Evolutionary conservation across 345 rosid genomes (phyloP).

Genomic region (Heritiera fomes): DNA sequence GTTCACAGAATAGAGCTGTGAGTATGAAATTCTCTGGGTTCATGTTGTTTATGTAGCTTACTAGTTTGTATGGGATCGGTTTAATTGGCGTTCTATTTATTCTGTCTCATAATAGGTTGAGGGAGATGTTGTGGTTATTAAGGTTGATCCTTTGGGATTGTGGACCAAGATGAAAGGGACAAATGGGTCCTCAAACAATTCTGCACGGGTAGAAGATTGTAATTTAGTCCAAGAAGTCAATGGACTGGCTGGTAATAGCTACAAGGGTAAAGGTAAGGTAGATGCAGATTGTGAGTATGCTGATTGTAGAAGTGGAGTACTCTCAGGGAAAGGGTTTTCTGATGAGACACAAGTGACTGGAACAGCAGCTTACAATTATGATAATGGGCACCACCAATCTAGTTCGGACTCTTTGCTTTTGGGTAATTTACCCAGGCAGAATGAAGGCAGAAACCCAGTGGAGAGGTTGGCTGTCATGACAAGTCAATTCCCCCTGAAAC

Average conservation of each 20-base stretch:
- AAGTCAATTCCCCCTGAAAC: constrained; percentile 55
- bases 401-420: constrained; percentile 29
- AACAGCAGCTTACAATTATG: constrained; percentile 20
- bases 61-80: not conserved
- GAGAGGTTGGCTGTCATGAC: constrained; percentile 56
- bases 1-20: constrained; percentile 89
- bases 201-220: constrained; percentile 35
- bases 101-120: constrained; percentile 60
- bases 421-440: constrained; percentile 31
- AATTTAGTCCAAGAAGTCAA: constrained; percentile 31
- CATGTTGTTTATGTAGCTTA: not conserved
- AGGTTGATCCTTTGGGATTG: constrained; percentile 56
- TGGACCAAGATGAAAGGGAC: constrained; percentile 93
- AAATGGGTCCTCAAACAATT: constrained; percentile 35
- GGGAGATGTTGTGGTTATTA: constrained; percentile 72
- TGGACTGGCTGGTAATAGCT: constrained; percentile 26
- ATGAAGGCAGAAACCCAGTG: constrained; percentile 42
- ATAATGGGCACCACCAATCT: constrained; percentile 32
- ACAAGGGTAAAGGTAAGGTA: constrained; percentile 37
- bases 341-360: constrained; percentile 23
- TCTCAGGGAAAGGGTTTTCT: constrained; percentile 29
- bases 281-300: constrained; percentile 29
- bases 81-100: constrained; percentile 8
- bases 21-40: constrained; percentile 31
- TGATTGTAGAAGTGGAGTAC: constrained; percentile 21